Conservation (phyloP, 495 filamentous ascomycete species). For the Barbatosphaeria neglecta region DNA sequence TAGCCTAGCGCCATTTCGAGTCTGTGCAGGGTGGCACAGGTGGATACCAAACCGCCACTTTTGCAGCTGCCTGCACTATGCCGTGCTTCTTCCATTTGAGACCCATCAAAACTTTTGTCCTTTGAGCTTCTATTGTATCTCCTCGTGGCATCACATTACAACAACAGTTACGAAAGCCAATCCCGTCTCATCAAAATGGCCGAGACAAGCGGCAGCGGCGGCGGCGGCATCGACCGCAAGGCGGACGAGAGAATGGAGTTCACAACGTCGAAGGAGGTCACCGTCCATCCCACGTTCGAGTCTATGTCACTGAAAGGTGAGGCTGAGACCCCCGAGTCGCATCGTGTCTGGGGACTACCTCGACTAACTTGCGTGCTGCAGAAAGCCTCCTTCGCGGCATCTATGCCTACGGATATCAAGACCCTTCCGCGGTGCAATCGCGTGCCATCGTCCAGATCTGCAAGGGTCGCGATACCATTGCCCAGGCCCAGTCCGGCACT, state of each 20-base stretch:
- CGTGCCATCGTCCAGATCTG: conserved; percentile 97
- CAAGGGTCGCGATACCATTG: conserved; percentile 97
- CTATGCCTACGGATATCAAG: conserved; percentile 98
- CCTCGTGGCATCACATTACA: background rate
- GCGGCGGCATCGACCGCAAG: conserved; percentile 68
- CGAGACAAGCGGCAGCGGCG: conserved; percentile 40
- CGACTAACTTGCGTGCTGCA: conserved; percentile 10
- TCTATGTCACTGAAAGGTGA: conserved; percentile 56
- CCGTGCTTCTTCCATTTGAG: too few relatives aligned
- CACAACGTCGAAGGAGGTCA: conserved; percentile 93
- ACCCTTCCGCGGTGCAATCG: conserved; percentile 91
- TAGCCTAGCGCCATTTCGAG: too few relatives aligned
- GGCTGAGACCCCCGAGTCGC: background rate
- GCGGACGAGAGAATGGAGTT: conserved; percentile 97
- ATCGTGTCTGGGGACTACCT: background rate
- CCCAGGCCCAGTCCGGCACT: conserved; percentile 98
- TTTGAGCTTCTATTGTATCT: too few relatives aligned
- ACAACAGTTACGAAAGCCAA: background rate
- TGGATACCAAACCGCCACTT: too few relatives aligned
- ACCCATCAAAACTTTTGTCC: too few relatives aligned
- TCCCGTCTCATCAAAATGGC: conserved; percentile 53
- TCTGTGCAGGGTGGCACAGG: too few relatives aligned
- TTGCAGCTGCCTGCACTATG: too few relatives aligned
- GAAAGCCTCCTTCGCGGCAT: conserved; percentile 93
- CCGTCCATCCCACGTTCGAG: conserved; percentile 55